These are phyloP conservation scores for Sugiyamaella pinicola DNA, from an alignment of 1,139 yeast genomes.

Conservation along the genomic window DNA sequence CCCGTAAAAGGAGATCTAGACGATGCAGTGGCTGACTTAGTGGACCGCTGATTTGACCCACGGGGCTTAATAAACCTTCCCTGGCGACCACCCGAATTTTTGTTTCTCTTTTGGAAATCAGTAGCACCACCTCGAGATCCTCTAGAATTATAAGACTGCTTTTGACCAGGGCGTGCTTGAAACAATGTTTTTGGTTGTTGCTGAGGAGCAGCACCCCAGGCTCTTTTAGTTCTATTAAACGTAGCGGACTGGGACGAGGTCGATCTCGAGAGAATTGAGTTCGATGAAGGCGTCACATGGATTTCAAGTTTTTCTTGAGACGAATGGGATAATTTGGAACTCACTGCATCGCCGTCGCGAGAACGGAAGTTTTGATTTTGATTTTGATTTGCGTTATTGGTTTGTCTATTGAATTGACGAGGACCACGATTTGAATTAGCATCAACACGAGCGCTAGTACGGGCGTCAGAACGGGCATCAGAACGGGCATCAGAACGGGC, in stretches of 20 bases:
- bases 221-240: slow-evolving; percentile 8
- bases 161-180: slow-evolving; percentile 13
- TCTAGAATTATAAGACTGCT: neutral
- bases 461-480: no score
- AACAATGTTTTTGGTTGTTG: slow-evolving; percentile 11
- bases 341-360: neutral
- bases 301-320: slow-evolving; percentile 28
- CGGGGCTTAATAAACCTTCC: slow-evolving; percentile 3
- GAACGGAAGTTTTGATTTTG: neutral
- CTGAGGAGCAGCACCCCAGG: slow-evolving; percentile 19
- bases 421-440: neutral
- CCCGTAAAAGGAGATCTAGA: slow-evolving; percentile 8
- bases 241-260: slow-evolving; percentile 2
- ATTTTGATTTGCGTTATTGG: no score
- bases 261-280: slow-evolving; percentile 4
- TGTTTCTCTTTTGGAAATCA: slow-evolving; percentile 9
- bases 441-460: neutral
- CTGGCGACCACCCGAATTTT: neutral
- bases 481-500: no score
- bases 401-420: slow-evolving; percentile 4
- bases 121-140: neutral
- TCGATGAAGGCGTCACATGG: slow-evolving; percentile 27
- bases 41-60: neutral
- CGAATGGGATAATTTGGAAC: slow-evolving; percentile 4
- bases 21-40: no score